Evolutionary conservation across 176 grass and related monocot species (phyloP).

Genomic region (Eragrostis nindensis): DNA sequence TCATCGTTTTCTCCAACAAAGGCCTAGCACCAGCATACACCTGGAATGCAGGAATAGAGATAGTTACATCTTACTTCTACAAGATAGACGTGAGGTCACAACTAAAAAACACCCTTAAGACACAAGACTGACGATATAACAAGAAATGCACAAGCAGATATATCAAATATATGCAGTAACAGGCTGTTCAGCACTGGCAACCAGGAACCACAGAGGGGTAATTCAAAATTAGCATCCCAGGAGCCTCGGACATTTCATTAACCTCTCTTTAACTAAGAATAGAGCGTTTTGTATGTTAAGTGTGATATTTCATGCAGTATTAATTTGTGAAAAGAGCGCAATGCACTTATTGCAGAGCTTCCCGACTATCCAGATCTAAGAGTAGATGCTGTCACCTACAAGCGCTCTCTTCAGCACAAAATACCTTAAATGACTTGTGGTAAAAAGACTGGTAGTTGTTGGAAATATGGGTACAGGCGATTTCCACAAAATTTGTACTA

Average conservation of each 20-base stretch:
- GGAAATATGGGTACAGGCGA: background rate
- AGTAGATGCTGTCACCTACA: background rate
- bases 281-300: background rate
- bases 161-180: background rate
- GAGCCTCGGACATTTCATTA: conserved; percentile 2
- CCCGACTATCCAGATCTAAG: background rate
- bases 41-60: conserved; percentile 48
- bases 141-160: background rate
- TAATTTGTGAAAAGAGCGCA: background rate
- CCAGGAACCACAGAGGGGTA: background rate
- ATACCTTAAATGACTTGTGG: background rate
- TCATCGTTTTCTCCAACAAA: conserved; percentile 86
- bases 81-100: conserved; percentile 1
- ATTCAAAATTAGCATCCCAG: conserved; percentile 11
- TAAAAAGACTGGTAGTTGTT: conserved; percentile 1
- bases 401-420: background rate
- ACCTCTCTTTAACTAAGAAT: conserved; percentile 13
- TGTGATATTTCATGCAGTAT: background rate
- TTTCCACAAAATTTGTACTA: background rate
- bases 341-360: background rate
- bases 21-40: conserved; percentile 88
- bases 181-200: background rate
- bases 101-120: background rate
- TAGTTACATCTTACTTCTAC: conserved; percentile 19
- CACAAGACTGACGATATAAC: background rate